Conservation (phyloP, 331 rosid genomes). For the Acacia pycnantha region DNA sequence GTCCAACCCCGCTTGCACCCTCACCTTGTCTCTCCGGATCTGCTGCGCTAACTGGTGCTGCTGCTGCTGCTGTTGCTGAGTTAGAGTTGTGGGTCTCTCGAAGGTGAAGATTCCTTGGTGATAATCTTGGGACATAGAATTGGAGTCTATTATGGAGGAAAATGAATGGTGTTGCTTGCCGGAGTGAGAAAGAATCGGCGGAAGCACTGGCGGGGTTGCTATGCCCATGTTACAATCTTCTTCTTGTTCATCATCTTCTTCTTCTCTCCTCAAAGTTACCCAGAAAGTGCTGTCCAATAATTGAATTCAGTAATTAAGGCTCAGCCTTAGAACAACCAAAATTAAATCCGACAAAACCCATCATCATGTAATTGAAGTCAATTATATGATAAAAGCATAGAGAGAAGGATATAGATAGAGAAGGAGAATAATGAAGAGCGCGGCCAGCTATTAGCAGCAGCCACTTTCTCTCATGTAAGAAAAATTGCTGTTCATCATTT, state of each 20-base stretch:
- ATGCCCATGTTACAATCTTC: constrained; percentile 54
- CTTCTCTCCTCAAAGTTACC: constrained; percentile 18
- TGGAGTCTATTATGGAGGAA: constrained; percentile 14
- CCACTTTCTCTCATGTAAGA: constrained; percentile 13
- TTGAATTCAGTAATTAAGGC: constrained; percentile 34
- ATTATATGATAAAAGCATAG: constrained; percentile 2
- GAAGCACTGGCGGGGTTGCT: constrained; percentile 37
- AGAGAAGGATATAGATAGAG: neutral
- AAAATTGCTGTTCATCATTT: constrained; percentile 44
- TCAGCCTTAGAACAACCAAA: constrained; percentile 26
- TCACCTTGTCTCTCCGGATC: constrained; percentile 86
- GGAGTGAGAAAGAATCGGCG: constrained; percentile 21
- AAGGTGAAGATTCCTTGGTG: constrained; percentile 67
- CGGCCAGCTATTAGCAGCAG: neutral
- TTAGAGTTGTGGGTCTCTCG: constrained; percentile 62
- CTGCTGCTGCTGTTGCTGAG: constrained; percentile 27
- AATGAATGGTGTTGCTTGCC: constrained; percentile 28
- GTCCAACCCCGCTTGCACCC: constrained; percentile 60
- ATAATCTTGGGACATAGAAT: constrained; percentile 94
- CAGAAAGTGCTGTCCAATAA: constrained; percentile 28
- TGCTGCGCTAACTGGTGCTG: constrained; percentile 47
- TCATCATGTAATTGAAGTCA: constrained; percentile 31
- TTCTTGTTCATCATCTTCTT: constrained; percentile 2
- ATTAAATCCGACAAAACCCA: constrained; percentile 14
- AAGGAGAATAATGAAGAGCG: neutral